Percentiles rank a stretch among this genome's conserved stretches.
These are phyloP conservation scores for Ceratocystis smalleyi DNA, from an alignment of 2,329 filamentous ascomycete species.

Conservation along the genomic window DNA sequence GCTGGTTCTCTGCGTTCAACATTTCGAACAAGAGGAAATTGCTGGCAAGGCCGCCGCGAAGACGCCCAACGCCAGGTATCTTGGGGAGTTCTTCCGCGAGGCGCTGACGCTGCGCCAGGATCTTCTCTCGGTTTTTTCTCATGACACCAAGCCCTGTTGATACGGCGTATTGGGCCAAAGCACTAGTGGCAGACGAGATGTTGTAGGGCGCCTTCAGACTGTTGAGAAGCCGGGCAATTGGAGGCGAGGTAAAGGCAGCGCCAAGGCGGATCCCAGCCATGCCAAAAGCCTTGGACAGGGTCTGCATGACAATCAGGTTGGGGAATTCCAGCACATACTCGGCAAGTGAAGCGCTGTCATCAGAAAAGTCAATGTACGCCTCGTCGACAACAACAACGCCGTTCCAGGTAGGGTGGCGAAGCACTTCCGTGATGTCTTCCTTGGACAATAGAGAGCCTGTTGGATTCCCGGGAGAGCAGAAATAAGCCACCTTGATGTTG, in stretches of 20 bases:
- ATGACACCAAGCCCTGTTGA: conserved; percentile 56
- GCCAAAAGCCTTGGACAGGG: conserved; percentile 93
- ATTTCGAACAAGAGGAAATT: conserved; percentile 92
- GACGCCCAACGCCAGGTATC: conserved; percentile 62
- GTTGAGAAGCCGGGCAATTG: conserved; percentile 70
- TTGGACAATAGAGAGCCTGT: conserved; percentile 69
- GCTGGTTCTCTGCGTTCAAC: conserved; percentile 52
- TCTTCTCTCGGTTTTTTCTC: conserved; percentile 50
- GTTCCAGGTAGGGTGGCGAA: conserved; percentile 87
- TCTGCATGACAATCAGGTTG: conserved; percentile 96
- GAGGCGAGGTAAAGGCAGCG: conserved; percentile 60
- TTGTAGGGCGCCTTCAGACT: conserved; percentile 94
- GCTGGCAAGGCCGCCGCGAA: conserved; percentile 62
- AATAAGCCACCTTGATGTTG: conserved; percentile 73
- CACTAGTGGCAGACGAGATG: conserved; percentile 73
- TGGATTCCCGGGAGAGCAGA: conserved; percentile 91
- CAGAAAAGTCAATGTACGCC: conserved; percentile 88
- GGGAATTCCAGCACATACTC: conserved; percentile 87
- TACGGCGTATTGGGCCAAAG: conserved; percentile 61
- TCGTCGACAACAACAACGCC: conserved; percentile 87
- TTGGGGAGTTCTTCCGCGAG: conserved; percentile 56
- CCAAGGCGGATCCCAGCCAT: conserved; percentile 86
- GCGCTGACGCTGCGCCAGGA: conserved; percentile 63
- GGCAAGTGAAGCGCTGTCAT: conserved; percentile 59
- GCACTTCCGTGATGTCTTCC: conserved; percentile 52